These are phyloP conservation scores for Coniferiporia weirii DNA, from an alignment of 1,284 basidiomycete species.

Conservation along the genomic window DNA sequence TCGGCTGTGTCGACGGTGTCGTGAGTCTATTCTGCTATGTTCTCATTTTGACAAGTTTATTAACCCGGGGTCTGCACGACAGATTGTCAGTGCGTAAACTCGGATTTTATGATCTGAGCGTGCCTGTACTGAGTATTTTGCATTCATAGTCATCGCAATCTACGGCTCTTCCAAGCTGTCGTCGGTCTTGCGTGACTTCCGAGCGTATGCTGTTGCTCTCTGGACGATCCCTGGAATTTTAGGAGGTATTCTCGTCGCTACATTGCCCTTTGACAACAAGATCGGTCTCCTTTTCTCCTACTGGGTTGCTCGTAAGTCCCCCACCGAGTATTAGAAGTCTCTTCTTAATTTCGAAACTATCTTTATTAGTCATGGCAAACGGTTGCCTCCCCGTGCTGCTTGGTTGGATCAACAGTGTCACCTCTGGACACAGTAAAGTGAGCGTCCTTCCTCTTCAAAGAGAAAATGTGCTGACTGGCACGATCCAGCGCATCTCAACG, in stretches of 20 bases:
- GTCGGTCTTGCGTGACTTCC: slow-evolving; percentile 17
- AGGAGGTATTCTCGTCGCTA: slow-evolving; percentile 28
- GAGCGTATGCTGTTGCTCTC: slow-evolving; percentile 26
- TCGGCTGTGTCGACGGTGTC: slow-evolving; percentile 27
- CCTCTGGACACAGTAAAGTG: slow-evolving; percentile 31
- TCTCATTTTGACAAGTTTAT: background rate
- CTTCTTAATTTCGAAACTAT: background rate
- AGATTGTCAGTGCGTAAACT: slow-evolving; percentile 10
- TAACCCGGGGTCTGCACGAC: background rate
- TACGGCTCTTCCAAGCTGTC: slow-evolving; percentile 20
- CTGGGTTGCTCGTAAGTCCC: slow-evolving; percentile 25
- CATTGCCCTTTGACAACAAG: slow-evolving; percentile 28
- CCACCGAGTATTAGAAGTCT: background rate
- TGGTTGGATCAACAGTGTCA: slow-evolving; percentile 27
- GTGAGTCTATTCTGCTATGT: background rate
- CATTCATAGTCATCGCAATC: slow-evolving; percentile 20
- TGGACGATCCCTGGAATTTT: slow-evolving; percentile 33
- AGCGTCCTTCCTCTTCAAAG: background rate
- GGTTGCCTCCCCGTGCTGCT: slow-evolving; percentile 28
- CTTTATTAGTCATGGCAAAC: slow-evolving; percentile 27
- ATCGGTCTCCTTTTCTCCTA: slow-evolving; percentile 27
- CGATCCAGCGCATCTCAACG: slow-evolving; percentile 22
- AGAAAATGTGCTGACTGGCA: background rate
- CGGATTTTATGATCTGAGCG: background rate
- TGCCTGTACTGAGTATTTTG: background rate